These are phyloP conservation scores for Aspergillus persii DNA, from an alignment of 2,329 filamentous ascomycete species.

Conservation along the genomic window DNA sequence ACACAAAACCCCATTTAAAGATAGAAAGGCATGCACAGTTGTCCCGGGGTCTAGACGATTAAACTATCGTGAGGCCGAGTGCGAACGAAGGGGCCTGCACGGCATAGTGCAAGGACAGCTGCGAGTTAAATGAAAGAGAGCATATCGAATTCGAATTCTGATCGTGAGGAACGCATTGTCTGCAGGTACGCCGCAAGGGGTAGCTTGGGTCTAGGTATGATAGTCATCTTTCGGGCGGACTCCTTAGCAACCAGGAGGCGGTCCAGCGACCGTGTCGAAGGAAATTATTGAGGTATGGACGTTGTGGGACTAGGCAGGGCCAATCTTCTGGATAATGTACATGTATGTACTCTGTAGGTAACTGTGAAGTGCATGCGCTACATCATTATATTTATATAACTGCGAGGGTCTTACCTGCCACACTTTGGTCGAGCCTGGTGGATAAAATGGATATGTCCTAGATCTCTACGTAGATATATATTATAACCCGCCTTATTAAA, in stretches of 20 bases:
- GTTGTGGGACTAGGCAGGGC: too few relatives aligned
- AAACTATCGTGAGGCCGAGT: not conserved
- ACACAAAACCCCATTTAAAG: not conserved
- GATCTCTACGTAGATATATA: not conserved
- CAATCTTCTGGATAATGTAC: too few relatives aligned
- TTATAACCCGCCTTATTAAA: not conserved
- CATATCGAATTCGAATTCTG: not conserved
- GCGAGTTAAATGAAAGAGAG: slow-evolving; percentile 5
- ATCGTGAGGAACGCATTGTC: not conserved
- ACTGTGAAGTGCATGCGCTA: not conserved
- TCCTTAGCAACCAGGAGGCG: not conserved
- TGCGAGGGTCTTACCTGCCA: not conserved
- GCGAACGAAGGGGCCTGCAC: slow-evolving; percentile 1
- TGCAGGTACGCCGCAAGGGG: slow-evolving; percentile 13
- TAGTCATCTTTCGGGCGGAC: slow-evolving; percentile 1
- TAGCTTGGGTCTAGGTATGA: not conserved
- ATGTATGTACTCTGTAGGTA: too few relatives aligned
- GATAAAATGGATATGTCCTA: not conserved
- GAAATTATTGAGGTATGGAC: not conserved
- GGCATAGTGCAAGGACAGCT: slow-evolving; percentile 8
- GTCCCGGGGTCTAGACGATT: slow-evolving; percentile 4
- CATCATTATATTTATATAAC: not conserved
- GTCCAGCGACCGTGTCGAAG: not conserved
- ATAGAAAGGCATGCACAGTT: not conserved
- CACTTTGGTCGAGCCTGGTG: not conserved